Percentiles rank a stretch among this genome's conserved stretches.
These are phyloP conservation scores for Plasmodium blacklocki DNA, from an alignment of 169 alveolate genomes.

Conservation along the genomic window DNA sequence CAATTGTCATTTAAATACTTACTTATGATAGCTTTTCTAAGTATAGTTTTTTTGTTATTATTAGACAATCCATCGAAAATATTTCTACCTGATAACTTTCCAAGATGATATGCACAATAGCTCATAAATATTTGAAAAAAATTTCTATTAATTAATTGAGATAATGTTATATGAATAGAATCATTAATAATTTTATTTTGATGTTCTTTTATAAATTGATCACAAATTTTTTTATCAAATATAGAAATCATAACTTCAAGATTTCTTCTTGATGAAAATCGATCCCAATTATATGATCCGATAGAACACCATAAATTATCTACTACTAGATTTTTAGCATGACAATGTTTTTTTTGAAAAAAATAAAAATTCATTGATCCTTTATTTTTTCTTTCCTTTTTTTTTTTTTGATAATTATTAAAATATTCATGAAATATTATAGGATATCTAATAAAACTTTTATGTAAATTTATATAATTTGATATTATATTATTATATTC, in stretches of 20 bases:
- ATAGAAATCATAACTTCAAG: conserved; percentile 82
- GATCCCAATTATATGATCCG: conserved; percentile 86
- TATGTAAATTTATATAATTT: conserved; percentile 38
- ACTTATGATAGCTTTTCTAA: conserved; percentile 26
- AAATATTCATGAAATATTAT: too few species aligned
- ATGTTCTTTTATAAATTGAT: conserved; percentile 45
- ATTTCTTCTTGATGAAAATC: conserved; percentile 83
- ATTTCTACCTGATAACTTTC: conserved; percentile 21
- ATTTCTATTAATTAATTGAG: conserved; percentile 20
- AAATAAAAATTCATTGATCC: conserved; percentile 76
- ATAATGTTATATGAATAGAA: conserved; percentile 18
- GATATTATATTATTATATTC: background rate
- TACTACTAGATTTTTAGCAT: conserved; percentile 81
- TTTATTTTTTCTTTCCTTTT: conserved; percentile 13
- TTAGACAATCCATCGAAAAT: conserved; percentile 32
- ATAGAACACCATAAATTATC: conserved; percentile 85
- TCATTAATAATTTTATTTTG: background rate
- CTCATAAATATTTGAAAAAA: conserved; percentile 20
- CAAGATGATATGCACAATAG: conserved; percentile 50
- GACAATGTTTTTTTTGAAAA: conserved; percentile 83
- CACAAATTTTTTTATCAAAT: conserved; percentile 55
- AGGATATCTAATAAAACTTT: conserved; percentile 5
- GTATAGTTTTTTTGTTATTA: conserved; percentile 31
- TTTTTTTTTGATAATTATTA: background rate
- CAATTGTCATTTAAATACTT: conserved; percentile 37